Evolutionary conservation across 2,329 filamentous ascomycete genomes (phyloP), one percentile per base, ranked within the genome.

Genomic region (Phyllosticta capitalensis): DNA sequence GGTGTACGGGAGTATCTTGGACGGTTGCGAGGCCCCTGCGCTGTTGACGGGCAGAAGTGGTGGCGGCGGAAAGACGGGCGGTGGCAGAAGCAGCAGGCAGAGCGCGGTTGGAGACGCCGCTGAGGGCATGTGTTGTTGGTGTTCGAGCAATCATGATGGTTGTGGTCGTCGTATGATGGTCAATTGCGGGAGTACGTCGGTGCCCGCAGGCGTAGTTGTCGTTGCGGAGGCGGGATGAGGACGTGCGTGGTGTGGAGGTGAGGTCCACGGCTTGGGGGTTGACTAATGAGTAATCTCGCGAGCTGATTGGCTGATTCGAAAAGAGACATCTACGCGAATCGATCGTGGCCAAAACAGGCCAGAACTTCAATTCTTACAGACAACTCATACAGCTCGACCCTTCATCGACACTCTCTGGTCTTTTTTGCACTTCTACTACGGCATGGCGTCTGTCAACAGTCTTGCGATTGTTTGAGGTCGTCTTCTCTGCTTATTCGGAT

Each of bases 21-120:
- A 80, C 77, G n/a, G 81, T 74, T 70, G 81, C 73, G 77, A 96
- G 88, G 67, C 82, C 82, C 74, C 92, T 86, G 70, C 75, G 76
- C 72, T 84, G 83, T 67, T 79, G 77, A 49, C 61, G 60, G 59
- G 65, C 67, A 56, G 67, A 69, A 52, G 67, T 65, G 61, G 68
- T 77, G 68, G 77, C 76, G 67, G 74, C 66, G 65, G 70, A 69
- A 64, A 72, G 68, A 63, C 72, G 72, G 61, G 72, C 68, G 58
- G 69, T 68, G 64, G 71, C 67, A 56, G 69, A 64, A 59, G 71
- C 69, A 60, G 71, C 70, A 55, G 75, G 75, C 53, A 75, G 69
- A 61, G 72, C 68, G 64, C 73, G 73, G 65, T 74, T 72, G 61
- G 74, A 69, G 63, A 72, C 70, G 61, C 69, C 69, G 63, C 66